A percentile compares a stretch with the other conserved stretches of the same genome.
Evolutionary conservation across 495 filamentous ascomycete genomes (phyloP).

Genomic region (Lophium mytilinum): DNA sequence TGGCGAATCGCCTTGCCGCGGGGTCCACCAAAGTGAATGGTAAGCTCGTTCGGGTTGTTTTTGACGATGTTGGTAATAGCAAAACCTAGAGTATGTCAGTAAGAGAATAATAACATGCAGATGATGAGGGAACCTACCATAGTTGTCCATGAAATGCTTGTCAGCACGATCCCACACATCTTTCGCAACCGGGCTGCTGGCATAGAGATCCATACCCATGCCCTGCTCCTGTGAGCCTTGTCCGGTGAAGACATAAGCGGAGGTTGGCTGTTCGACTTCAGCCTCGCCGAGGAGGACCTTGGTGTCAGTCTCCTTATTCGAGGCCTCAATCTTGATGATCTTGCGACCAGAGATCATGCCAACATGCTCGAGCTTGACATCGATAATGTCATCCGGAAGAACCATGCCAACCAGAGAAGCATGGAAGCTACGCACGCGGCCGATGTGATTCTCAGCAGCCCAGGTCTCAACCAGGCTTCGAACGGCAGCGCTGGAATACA

Average conservation of each 20-base stretch:
- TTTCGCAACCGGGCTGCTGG: conserved; percentile 80
- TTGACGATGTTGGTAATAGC: conserved; percentile 98
- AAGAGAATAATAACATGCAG: background rate
- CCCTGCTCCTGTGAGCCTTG: conserved; percentile 97
- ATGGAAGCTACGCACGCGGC: conserved; percentile 93
- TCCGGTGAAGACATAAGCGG: conserved; percentile 95
- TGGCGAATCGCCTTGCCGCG: conserved; percentile 93
- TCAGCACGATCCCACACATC: conserved; percentile 98
- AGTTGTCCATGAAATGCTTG: conserved; percentile 96
- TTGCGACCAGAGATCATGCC: conserved; percentile 97
- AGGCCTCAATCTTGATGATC: conserved; percentile 96
- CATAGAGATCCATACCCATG: conserved; percentile 99
- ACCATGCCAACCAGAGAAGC: conserved; percentile 96
- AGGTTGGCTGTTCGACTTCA: conserved; percentile 96
- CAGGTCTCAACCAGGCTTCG: conserved; percentile 96
- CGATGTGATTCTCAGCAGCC: conserved; percentile 97
- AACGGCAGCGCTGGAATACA: conserved; percentile 98
- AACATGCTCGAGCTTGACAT: conserved; percentile 88
- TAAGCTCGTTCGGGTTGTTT: conserved; percentile 98
- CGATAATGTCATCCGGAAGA: conserved; percentile 86
- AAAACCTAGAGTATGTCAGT: conserved; percentile 58
- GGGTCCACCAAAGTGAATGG: conserved; percentile 94
- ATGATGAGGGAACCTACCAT: conserved; percentile 53
- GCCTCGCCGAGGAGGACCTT: conserved; percentile 93
- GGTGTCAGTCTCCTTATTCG: conserved; percentile 87